Evolutionary conservation across 2,329 filamentous ascomycete species (phyloP), one percentile per base, ranked within the genome.

Genomic region (Boeremia exigua): DNA sequence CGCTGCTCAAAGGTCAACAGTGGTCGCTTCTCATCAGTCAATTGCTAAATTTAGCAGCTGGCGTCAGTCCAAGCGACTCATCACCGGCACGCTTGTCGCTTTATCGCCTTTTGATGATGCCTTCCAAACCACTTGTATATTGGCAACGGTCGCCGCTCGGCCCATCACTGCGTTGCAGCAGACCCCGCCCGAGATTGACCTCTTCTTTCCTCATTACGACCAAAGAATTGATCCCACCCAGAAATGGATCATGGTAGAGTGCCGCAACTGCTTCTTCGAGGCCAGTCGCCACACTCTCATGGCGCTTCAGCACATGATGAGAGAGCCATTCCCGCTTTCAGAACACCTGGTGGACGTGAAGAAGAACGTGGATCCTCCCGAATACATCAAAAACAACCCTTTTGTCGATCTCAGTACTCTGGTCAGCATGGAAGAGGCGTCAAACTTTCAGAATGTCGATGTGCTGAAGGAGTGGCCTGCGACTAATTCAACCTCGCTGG

Each of bases 201-300:
- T 96, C 0, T 88, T 88, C 67, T 93, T 92, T 78, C 83, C 84
- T 0, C 74, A 82, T 7, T 77, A 84, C 2, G 84, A 92, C 23
- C 78, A 87, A 0, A 79, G 85, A 17, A 79, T 96, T 44, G 89
- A 96, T 65, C 86, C 91, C 0, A 81, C 83, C 14, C 74, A 83
- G 30, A 86, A 89, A 63, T 88, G 87, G 72, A 75, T 93, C 10
- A 96, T 96, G 90, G 77, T 96, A 0, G 91, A 96, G 68, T 83
- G 89, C 1, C 83, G 87, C 3, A 74, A 75, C 0, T 88, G 89
- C 0, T 96, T 92, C 69, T 96, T 86, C 60, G 93, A 97, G 72
- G 86, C 90, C 0, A 82, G 85, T 33, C 83, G 90, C 0, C 86
- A 96, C 69, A 88, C 87, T 0, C 80, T 97, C 70, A 78, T 84